Conservation (phyloP, 176 grass and related monocot species). For the Phragmites australis region DNA sequence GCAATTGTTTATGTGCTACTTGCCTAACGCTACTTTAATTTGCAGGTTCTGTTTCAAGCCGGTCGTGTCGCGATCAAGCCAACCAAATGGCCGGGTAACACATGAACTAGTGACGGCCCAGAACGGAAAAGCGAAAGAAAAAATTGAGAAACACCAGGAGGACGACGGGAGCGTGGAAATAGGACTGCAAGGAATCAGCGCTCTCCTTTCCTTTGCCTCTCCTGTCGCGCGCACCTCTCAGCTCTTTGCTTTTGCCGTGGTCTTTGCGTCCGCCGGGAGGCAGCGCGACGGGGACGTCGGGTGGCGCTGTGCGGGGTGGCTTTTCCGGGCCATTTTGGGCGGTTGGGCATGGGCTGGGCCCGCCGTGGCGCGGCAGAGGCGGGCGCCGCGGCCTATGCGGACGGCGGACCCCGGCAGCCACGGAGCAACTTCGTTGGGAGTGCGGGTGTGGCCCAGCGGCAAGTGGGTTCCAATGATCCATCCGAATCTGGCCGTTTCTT, state of each 20-base stretch:
- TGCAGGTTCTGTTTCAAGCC: not conserved
- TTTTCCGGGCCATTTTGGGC: not conserved
- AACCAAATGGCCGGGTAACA: not conserved
- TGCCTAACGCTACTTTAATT: not conserved
- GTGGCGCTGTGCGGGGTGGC: not conserved
- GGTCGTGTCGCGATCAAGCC: not conserved
- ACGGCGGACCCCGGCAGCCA: too few relatives aligned
- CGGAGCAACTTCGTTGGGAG: too few relatives aligned
- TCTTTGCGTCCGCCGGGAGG: slow-evolving; percentile 28
- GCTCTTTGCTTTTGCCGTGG: not conserved
- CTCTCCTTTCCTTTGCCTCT: not conserved
- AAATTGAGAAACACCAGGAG: not conserved
- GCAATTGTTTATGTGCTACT: not conserved
- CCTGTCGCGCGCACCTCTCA: not conserved
- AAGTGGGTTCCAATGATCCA: not conserved
- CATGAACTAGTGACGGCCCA: not conserved
- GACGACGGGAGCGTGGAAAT: not conserved
- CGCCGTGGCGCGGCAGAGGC: not conserved
- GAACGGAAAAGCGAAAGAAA: not conserved
- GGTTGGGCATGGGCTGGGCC: not conserved
- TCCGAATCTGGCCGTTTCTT: not conserved
- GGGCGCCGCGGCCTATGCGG: not conserved
- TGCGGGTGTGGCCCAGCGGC: not conserved
- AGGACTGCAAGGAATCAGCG: not conserved
- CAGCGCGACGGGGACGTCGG: slow-evolving; percentile 29